Base-by-base conservation (phyloP, 225 moss, liverwort and hornwort species). In the Pleurozium schreberi region DNA sequence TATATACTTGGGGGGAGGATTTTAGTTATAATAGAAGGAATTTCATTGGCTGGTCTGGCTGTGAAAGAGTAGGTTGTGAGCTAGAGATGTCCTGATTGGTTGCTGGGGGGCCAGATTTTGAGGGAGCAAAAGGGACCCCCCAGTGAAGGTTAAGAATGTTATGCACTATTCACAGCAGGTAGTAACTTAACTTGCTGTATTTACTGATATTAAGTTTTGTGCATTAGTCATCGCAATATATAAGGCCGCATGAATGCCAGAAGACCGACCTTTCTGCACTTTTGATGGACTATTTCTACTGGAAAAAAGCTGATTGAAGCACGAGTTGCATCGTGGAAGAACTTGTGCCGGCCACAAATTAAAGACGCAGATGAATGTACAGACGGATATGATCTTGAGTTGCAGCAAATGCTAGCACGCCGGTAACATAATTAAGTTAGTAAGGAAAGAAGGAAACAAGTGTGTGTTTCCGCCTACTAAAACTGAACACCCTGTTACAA, bases 261-360 rank as follows among this genome's bases (percentile, higher is more conserved):
- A 7, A 26, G 16, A n/a, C n/a, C 22, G 16, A n/a, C n/a, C 22
- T 40, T 19, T 68, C 9, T 53, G 30, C 36, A 55, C 20, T 20
- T n/a, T 55, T 4, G 30, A 40, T 42, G 10, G n/a, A 53, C 28
- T 40, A n/a, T 53, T 55, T 42, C 84, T 68, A n/a, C 55, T 84
- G 42, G 40, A 22, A 68, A 84, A 40, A 53, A 14, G 53, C 7
- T 31, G n/a, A n/a, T n/a, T n/a, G 55, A n/a, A 68, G 84, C 9
- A 30, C 38, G 20, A 53, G 28, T 52, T 40, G 28, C 8, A 14
- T 10, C 8, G n/a, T n/a, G 78, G 17, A 78, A 57, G 57, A 78
- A 27, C 57, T 58, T 40, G 40, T 40, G 58, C 27, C 40, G 0
- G 58, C 27, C 40, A 0, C n/a, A 0, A n/a, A n/a, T n/a, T n/a